Conservation (phyloP, 805 yeast genomes). For the Danielia reshetovae region DNA sequence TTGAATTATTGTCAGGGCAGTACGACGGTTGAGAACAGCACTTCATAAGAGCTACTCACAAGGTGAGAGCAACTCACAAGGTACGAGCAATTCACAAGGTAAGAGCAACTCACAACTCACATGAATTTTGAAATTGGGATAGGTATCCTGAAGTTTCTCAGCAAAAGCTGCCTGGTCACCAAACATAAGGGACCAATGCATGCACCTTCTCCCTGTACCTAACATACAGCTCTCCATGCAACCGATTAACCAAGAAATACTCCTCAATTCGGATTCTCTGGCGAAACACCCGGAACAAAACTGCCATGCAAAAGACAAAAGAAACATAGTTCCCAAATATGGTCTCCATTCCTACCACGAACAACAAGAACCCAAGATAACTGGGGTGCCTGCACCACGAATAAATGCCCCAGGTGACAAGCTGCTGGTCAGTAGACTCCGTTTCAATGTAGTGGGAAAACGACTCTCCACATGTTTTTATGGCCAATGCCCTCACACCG, state of each 20-base stretch:
- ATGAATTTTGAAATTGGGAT: no score
- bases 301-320: constrained; percentile 12
- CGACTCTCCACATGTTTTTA: constrained; percentile 31
- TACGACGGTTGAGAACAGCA: no score
- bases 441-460: constrained; percentile 32
- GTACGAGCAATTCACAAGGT: no score
- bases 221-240: constrained; percentile 27
- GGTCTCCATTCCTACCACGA: constrained; percentile 29
- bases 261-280: constrained; percentile 34
- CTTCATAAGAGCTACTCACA: no score
- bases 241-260: constrained; percentile 21
- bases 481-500: constrained; percentile 24
- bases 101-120: no score
- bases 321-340: constrained; percentile 21
- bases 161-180: background rate
- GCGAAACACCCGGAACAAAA: constrained; percentile 25
- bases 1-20: no score
- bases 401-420: constrained; percentile 34
- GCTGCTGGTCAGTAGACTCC: constrained; percentile 8
- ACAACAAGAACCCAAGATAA: constrained; percentile 35
- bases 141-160: no score
- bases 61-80: no score
- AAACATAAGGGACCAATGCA: constrained; percentile 28
- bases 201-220: constrained; percentile 21
- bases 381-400: constrained; percentile 33